Evolutionary conservation across 352 stramenopile species (phyloP).

Genomic region (Globisporangium apiculatum): DNA sequence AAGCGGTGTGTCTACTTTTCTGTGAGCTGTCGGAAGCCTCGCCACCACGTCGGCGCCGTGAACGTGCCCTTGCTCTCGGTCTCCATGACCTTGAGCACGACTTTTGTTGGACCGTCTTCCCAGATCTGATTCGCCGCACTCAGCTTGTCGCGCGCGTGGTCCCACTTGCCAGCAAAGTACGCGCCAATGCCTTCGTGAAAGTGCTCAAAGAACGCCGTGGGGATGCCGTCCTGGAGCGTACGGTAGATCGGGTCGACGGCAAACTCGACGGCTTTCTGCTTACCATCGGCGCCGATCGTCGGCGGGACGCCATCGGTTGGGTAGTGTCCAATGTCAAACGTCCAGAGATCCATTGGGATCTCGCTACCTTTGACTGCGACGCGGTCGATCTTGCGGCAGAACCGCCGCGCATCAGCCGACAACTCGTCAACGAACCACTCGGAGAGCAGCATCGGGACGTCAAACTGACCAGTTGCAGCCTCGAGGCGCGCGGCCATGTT

Average conservation of each 20-base stretch:
- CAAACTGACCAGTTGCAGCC: slow-evolving; percentile 94
- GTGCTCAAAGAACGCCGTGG: slow-evolving; percentile 81
- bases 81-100: slow-evolving; percentile 90
- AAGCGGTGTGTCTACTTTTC: slow-evolving; percentile 73
- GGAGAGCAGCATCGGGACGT: slow-evolving; percentile 92
- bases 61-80: slow-evolving; percentile 84
- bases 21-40: slow-evolving; percentile 88
- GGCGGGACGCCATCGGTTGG: slow-evolving; percentile 42
- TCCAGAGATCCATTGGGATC: slow-evolving; percentile 92
- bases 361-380: slow-evolving; percentile 96
- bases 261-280: slow-evolving; percentile 84
- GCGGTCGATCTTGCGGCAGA: slow-evolving; percentile 92
- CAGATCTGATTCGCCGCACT: slow-evolving; percentile 88
- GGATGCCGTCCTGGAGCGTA: slow-evolving; percentile 72
- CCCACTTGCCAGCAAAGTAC: slow-evolving; percentile 93
- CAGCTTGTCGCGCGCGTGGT: slow-evolving; percentile 72
- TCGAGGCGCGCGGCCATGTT: slow-evolving; percentile 97
- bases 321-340: slow-evolving; percentile 89
- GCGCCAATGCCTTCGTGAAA: slow-evolving; percentile 90
- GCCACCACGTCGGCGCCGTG: slow-evolving; percentile 83
- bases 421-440: slow-evolving; percentile 94
- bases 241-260: slow-evolving; percentile 60
- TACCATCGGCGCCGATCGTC: slow-evolving; percentile 42
- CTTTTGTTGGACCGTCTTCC: slow-evolving; percentile 62
- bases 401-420: slow-evolving; percentile 71